Evolutionary conservation across 2,329 filamentous ascomycete genomes (phyloP), one percentile per base, ranked within the genome.

Genomic region (Lachnellula willkommii): DNA sequence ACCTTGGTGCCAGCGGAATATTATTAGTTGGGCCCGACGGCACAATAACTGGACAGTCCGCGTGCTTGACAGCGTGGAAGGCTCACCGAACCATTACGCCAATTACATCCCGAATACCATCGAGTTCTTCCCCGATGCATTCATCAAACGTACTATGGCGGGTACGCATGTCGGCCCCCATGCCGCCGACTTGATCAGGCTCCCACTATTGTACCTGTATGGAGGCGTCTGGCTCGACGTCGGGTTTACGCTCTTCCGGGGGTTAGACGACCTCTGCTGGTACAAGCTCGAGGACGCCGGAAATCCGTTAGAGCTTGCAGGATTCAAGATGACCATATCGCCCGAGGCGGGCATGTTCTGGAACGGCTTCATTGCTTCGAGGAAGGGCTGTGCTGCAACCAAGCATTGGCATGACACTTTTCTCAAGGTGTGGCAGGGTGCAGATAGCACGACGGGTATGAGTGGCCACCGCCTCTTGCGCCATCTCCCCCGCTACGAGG

Each of bases 151-250:
- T 35, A 73, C 68, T 0, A 79, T 79, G 74, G 68, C 71, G 12
- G 76, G 77, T 0, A 71, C 72, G 0, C 71, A 72, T 52, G 66
- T 70, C 1, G 76, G 73, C 1, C 70, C 70, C 1, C 78, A 81
- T 57, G 72, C 70, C 1, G 74, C 75, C 2, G 79, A 81, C 52
- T 68, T 80, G 1, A 65, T 80, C 5, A 73, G 78, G 0, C 68
- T 77, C 0, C 69, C 74, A 0, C 62, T 74, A 2, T 54, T 78
- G 2, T 73, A 69, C 52, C 61, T 71, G 6, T 68, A 76, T 35
- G 76, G 75, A 0, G 75, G 75, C 0, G 67, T 74, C 2, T 77
- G 71, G 68, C 70, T 77, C 51, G 75, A 78, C 12, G 72, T 71
- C 0, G 73, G 74, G 1, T 72, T 71, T 4, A 72, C 75, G 17